Evolutionary conservation across 306 rosid genomes (phyloP).

Genomic region (Dryas drummondii): DNA sequence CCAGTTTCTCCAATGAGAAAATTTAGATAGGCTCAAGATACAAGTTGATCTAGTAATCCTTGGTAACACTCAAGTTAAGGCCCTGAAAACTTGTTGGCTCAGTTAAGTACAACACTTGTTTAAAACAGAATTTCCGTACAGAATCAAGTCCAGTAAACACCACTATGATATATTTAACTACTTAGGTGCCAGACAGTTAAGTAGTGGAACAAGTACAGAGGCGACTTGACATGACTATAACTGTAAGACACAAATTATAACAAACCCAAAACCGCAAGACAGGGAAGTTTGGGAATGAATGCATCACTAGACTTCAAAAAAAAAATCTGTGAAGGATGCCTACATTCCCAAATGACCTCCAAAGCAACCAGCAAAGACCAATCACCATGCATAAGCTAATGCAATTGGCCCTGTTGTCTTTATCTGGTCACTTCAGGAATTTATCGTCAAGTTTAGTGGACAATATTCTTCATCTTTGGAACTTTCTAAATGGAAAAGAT

Average conservation of each 20-base stretch:
- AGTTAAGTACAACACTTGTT: not conserved
- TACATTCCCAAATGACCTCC: conserved; percentile 46
- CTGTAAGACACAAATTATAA: not conserved
- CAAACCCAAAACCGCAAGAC: not conserved
- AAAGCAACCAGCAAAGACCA: conserved; percentile 45
- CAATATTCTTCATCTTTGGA: too few relatives aligned
- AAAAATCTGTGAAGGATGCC: conserved; percentile 3
- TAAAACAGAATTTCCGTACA: not conserved
- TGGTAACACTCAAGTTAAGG: not conserved
- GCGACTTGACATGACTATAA: not conserved
- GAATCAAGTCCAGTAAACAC: not conserved
- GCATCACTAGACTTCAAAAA: not conserved
- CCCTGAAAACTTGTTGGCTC: not conserved
- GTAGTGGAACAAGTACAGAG: not conserved
- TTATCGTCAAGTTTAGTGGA: too few relatives aligned
- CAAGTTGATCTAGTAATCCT: not conserved
- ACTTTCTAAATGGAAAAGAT: too few relatives aligned
- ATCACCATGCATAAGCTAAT: not conserved
- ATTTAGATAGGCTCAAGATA: not conserved
- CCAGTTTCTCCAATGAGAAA: not conserved
- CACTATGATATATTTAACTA: not conserved
- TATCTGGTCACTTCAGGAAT: not conserved
- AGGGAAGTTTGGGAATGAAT: conserved; percentile 2
- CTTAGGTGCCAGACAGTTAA: not conserved
- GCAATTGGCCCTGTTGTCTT: not conserved